Base-by-base conservation (phyloP, 371 early-diverging fungal genomes). In the Saksenaea oblongispora region DNA sequence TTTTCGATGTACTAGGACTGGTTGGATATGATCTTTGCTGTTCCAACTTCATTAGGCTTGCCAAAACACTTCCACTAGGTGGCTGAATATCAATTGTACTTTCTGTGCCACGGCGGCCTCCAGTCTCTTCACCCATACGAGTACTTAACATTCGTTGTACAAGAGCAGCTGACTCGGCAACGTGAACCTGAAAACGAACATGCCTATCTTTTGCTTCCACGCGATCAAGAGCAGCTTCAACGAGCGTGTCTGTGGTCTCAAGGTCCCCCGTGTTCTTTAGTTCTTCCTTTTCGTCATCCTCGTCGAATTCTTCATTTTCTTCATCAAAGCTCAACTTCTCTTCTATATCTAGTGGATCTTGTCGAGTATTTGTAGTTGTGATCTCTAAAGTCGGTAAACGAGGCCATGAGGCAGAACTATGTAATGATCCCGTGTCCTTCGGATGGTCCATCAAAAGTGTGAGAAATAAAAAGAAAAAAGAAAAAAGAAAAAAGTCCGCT, bases 21-120 rank as follows among this genome's bases (percentile, higher is more conserved):
- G 17, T 26, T 24, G 39, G 22, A 34, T 58, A 47, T 47, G 44
- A 42, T 39, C 60, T 59, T 56, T 65, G 58, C 0, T 70, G 57
- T 59, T 79, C 76, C n/a, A 79, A 62, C 36, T 70, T 78, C 72
- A 78, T 66, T 22, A 78, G 35, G 31, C 66, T 69, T 10, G 75
- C 67, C 15, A 78, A 57, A 0, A 79, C 75, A 59, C 80, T 73
- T 17, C 74, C 76, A 24, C 59, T 41, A 14, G 61, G 62, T 60
- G 34, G 35, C 37, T 51, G 27, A 3, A 62, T 70, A 15, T 65
- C 58, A 27, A 63, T 60, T 5, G 54, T 56, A 53, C 53, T 54
- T 11, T 65, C 59, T 5, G 26, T 55, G 15, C 27, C 53, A 24
- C 54, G 56, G 10, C 54, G 24, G 47, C 39, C 14, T 10, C 24